Base-by-base conservation (phyloP, 352 stramenopile genomes). In the Pythium biforme region DNA sequence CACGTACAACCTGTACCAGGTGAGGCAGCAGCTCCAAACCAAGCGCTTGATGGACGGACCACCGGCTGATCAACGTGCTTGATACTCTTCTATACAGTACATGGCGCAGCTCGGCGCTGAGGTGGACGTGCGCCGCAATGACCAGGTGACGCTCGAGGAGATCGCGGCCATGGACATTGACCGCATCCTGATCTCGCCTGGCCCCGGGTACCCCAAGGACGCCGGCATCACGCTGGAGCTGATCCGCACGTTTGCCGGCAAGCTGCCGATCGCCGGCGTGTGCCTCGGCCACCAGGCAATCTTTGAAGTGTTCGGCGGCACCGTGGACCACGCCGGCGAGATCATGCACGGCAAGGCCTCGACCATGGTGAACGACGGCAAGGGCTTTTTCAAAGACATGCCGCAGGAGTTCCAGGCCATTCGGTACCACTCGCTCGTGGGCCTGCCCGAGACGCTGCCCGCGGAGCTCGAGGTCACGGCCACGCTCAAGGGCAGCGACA, bases 1-100 rank as follows among this genome's bases (percentile, higher is more conserved):
- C 78, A 94, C 85, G 70, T 95, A 95, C 80, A 95, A 95, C 71
- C 82, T 95, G 66, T 94, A 83, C 71, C 86, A 94, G 77, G 83
- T 89, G 45, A 2, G 46, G 17, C 17, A 63, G 45, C 22, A 50
- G 27, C 19, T 26, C 26, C 25, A 12, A 17, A 14, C 2, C 1
- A 7, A 20, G 6, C 31, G 5, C 20, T 52, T 49, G 37, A 39
- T 49, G 37, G n/a, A 25, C 48, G n/a, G n/a, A n/a, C n/a, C n/a
- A 25, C 9, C 41, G 41, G 31, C 51, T 34, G 10, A 48, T 50
- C 22, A 4, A 10, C 23, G n/a, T n/a, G n/a, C n/a, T n/a, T n/a
- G 34, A 0, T 59, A 7, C 20, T 12, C 10, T 3, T 4, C 40
- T 19, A 3, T 52, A 15, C 54, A 94, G 82, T 94, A 94, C 71